Percentiles rank a stretch among this genome's conserved stretches.
Conservation (phyloP, 805 yeast species). For the Wickerhamiella domercqiae region DNA sequence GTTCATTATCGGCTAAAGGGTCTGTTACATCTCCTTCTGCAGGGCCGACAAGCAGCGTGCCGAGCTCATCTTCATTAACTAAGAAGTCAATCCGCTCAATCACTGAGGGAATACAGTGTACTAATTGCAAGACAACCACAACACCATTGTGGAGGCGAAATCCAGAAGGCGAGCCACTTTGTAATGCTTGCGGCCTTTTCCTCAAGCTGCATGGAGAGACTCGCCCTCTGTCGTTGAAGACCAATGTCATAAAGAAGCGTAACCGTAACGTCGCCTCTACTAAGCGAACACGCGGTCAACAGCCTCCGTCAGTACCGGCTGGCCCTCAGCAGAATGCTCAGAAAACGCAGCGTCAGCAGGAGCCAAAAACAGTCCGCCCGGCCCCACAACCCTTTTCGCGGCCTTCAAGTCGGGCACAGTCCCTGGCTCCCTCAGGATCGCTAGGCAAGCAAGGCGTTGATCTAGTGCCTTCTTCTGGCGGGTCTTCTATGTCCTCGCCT, state of each 20-base stretch:
- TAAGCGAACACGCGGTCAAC: slow-evolving; percentile 4
- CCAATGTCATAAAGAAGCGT: slow-evolving; percentile 87
- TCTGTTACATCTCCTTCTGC: too few species aligned
- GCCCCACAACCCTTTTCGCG: too few species aligned
- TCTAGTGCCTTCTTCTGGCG: background rate
- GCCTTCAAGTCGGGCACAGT: too few species aligned
- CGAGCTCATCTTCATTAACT: too few species aligned
- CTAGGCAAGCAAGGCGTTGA: background rate
- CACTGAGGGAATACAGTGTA: slow-evolving; percentile 30
- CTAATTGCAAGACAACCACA: slow-evolving; percentile 81
- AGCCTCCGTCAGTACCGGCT: too few species aligned
- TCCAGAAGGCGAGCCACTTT: slow-evolving; percentile 84
- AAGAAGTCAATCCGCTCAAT: background rate
- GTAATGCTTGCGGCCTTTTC: slow-evolving; percentile 94
- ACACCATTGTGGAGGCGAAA: slow-evolving; percentile 94
- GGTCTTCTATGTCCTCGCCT: background rate
- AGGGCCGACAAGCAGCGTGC: too few species aligned
- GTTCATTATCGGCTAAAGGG: too few species aligned
- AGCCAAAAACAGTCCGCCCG: background rate
- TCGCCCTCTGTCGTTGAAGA: slow-evolving; percentile 81
- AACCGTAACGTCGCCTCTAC: slow-evolving; percentile 34
- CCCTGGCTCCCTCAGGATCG: too few species aligned
- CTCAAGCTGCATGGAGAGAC: slow-evolving; percentile 89
- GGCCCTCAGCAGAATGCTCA: slow-evolving; percentile 4
- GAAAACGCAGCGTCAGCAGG: slow-evolving; percentile 3